phyloP scores from a whole-genome alignment of 352 stramenopile genomes.

The Globisporangium mamillatum region DNA sequence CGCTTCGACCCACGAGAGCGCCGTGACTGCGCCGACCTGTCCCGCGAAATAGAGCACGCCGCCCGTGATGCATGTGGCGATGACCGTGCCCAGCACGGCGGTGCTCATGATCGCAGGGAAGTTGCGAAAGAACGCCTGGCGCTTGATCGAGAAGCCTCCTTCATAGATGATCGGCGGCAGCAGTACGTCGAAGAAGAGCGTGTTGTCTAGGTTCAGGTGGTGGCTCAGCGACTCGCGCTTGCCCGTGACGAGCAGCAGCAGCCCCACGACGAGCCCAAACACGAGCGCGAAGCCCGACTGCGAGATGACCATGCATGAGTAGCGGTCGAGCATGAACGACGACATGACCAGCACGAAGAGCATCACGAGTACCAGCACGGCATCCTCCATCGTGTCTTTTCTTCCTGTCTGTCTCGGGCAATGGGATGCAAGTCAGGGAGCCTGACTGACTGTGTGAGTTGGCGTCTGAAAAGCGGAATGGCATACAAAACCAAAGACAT shows the following conservation, averaged over 20 bases:
- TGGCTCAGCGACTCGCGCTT: conserved; percentile 64
- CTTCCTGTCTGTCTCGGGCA: not conserved
- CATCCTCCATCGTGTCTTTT: conserved; percentile 63
- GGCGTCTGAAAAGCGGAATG: not conserved
- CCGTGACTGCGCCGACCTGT: conserved; percentile 55
- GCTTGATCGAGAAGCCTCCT: conserved; percentile 84
- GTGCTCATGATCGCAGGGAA: conserved; percentile 87
- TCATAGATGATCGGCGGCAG: conserved; percentile 88
- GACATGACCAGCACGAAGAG: conserved; percentile 87
- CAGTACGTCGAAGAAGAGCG: conserved; percentile 85
- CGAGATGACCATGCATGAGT: conserved; percentile 83
- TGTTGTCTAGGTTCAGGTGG: conserved; percentile 86
- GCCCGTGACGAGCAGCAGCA: conserved; percentile 66
- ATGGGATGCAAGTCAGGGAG: not conserved
- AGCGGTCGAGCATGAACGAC: conserved; percentile 84
- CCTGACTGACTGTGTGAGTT: not conserved
- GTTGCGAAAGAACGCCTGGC: conserved; percentile 82
- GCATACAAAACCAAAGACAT: not conserved
- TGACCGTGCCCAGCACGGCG: conserved; percentile 72
- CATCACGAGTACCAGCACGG: conserved; percentile 79
- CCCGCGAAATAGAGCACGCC: conserved; percentile 67
- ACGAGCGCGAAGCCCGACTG: conserved; percentile 84
- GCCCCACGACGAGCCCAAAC: conserved; percentile 69
- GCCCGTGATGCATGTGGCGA: conserved; percentile 75
- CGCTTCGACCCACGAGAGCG: conserved; percentile 87